Conservation (phyloP, 441 rosid species). For the Sinapis alba region DNA sequence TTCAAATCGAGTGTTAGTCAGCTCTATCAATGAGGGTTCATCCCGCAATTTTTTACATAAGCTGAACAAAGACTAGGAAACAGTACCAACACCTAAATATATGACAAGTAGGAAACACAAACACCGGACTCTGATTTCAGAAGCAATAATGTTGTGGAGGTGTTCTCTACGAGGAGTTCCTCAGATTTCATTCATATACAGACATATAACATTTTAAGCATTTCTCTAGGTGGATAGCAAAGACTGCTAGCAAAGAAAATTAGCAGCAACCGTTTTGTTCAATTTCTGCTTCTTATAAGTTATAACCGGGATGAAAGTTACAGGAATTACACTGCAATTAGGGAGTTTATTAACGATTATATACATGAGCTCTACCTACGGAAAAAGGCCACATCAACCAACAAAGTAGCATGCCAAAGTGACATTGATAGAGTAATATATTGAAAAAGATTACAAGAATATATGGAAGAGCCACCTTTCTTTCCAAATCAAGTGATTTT, state of each 20-base stretch:
- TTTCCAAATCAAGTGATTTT: constrained; percentile 91
- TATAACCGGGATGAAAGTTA: not conserved
- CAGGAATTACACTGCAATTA: not conserved
- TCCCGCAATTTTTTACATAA: not conserved
- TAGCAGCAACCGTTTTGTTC: not conserved
- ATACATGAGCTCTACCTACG: not conserved
- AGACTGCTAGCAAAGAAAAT: constrained; percentile 17
- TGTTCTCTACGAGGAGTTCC: not conserved
- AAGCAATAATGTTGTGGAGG: not conserved
- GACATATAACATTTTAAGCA: not conserved
- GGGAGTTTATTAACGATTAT: not conserved
- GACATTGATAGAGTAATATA: constrained; percentile 13
- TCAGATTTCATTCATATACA: constrained; percentile 9
- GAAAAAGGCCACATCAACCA: constrained; percentile 12
- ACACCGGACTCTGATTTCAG: constrained; percentile 7
- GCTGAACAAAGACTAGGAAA: constrained; percentile 10
- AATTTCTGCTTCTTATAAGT: not conserved
- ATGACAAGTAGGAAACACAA: constrained; percentile 22
- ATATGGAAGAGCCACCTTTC: constrained; percentile 63
- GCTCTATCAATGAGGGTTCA: constrained; percentile 10
- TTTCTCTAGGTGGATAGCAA: not conserved
- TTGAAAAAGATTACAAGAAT: not conserved
- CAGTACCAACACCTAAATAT: constrained; percentile 6
- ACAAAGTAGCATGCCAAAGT: not conserved
- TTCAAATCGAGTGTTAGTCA: not conserved